Evolutionary conservation across 805 yeast genomes (phyloP), one percentile per base, ranked within the genome.

Genomic region (Candida lessepsii): DNA sequence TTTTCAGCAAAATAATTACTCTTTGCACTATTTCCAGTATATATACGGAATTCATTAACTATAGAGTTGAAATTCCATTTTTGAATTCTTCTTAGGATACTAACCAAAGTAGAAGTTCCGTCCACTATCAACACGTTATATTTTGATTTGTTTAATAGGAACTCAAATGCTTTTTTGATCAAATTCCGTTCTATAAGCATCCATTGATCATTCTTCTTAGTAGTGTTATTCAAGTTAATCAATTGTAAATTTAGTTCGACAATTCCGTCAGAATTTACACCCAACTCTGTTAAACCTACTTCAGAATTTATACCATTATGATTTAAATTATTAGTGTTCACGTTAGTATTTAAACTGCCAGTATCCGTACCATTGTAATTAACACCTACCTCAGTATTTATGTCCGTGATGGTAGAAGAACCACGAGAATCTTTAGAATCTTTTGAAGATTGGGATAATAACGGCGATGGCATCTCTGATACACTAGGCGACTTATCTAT

Each of bases 31-130:
- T 86, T 71, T 1, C 72, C 72, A 7, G 65, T 58, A 59, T 80
- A 86, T 7, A 86, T 70, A 39, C 96, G 69, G 61, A 88, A 93
- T 58, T 91, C 98, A 51, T 83, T 83, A 16, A 89, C 75, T 4
- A 91, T 79, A 14, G 95, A 82, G 17, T 90, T 79, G 56, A 84
- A 83, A 51, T 81, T 83, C 98, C 97, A 91, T 61, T 84, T 84
- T 60, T 87, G 93, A 28, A 90, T 70, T 56, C 83, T 81, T 37
- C 99, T 70, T 24, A 93, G 63, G 2, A 90, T 69, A 0, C 97
- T 96, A 9, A 88, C 77, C 14, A 90, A 71, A 9, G 93, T 78
- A 43, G 84, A 82, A 5, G 90, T 81, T 27, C 84, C 76, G 56
- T 93, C 98, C 16, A 93, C 79, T 10, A 91, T 59, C 32, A 91